These are phyloP conservation scores for Tolypocladium ovalisporum DNA, from an alignment of 2,329 filamentous ascomycete species.

Conservation along the genomic window DNA sequence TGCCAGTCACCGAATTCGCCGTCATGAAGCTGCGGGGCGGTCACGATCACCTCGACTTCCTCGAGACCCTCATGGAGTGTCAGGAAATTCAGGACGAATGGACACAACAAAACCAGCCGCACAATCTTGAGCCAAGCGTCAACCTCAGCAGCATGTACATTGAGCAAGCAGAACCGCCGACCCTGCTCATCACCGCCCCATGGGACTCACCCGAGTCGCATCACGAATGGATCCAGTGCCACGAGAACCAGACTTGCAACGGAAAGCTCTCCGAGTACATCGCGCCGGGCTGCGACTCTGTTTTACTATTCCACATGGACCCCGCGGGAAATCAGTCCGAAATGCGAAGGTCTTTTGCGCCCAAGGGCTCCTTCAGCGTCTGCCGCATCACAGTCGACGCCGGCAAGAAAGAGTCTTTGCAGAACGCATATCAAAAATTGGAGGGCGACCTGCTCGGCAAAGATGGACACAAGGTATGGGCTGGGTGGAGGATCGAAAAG, in stretches of 20 bases:
- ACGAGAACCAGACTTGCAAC: conserved; percentile 26
- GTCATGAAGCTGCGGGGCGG: conserved; percentile 19
- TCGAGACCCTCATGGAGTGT: conserved; percentile 17
- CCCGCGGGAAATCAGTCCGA: conserved; percentile 15
- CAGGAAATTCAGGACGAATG: conserved; percentile 28
- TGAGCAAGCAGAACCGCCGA: conserved; percentile 21
- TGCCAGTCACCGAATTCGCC: conserved; percentile 31
- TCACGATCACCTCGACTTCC: conserved; percentile 20
- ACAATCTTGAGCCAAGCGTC: conserved; percentile 18
- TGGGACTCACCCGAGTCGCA: conserved; percentile 33
- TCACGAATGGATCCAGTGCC: conserved; percentile 29
- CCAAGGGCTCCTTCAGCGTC: conserved; percentile 22
- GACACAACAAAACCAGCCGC: conserved; percentile 24
- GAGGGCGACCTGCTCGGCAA: conserved; percentile 18
- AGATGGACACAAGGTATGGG: conserved; percentile 21
- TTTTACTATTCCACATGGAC: conserved; percentile 31
- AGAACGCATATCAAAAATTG: conserved; percentile 19
- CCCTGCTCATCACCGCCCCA: conserved; percentile 31
- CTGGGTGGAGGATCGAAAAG: conserved; percentile 31
- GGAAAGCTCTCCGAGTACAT: conserved; percentile 21
- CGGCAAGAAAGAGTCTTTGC: conserved; percentile 20
- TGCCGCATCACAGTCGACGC: conserved; percentile 19
- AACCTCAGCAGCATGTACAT: conserved; percentile 24
- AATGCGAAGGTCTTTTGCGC: conserved; percentile 13
- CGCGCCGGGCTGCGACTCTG: conserved; percentile 16